These are phyloP conservation scores for Vitis rupestris DNA, from an alignment of 164 flowering plant genomes.

Conservation along the genomic window DNA sequence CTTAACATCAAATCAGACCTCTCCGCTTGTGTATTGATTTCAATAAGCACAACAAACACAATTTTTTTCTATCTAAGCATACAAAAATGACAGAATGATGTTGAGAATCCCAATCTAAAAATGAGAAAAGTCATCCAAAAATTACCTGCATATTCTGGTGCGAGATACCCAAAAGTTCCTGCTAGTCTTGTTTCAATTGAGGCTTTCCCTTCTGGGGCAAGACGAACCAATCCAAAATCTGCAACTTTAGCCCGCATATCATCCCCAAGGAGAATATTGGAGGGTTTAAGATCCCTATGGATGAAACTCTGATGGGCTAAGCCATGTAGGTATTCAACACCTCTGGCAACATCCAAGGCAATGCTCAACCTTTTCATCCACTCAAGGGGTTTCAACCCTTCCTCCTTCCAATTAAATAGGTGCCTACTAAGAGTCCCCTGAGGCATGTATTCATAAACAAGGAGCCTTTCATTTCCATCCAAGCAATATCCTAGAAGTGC, in stretches of 20 bases:
- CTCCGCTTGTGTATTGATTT: not conserved
- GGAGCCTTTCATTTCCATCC: slow-evolving; percentile 86
- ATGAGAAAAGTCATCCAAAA: not conserved
- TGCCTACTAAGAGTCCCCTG: slow-evolving; percentile 79
- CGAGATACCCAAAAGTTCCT: slow-evolving; percentile 94
- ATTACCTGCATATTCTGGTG: slow-evolving; percentile 97
- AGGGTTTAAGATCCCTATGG: slow-evolving; percentile 92
- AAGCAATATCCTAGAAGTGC: slow-evolving; percentile 81
- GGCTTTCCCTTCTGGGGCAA: slow-evolving; percentile 81
- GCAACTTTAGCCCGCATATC: slow-evolving; percentile 96
- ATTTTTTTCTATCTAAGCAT: not conserved
- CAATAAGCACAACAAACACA: not conserved
- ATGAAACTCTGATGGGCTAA: slow-evolving; percentile 85
- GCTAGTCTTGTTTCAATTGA: slow-evolving; percentile 84
- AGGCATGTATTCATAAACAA: slow-evolving; percentile 93
- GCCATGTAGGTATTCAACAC: slow-evolving; percentile 87
- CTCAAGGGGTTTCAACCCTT: slow-evolving; percentile 69
- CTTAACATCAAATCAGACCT: not conserved
- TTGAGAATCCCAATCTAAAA: not conserved
- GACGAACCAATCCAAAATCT: slow-evolving; percentile 94
- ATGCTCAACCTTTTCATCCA: slow-evolving; percentile 78
- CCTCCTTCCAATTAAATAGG: slow-evolving; percentile 75
- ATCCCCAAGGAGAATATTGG: slow-evolving; percentile 92
- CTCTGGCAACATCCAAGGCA: slow-evolving; percentile 94
- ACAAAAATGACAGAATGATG: not conserved